phyloP scores from a whole-genome alignment of 768 basidiomycete genomes.

The Kwoniella dejecticola region DNA sequence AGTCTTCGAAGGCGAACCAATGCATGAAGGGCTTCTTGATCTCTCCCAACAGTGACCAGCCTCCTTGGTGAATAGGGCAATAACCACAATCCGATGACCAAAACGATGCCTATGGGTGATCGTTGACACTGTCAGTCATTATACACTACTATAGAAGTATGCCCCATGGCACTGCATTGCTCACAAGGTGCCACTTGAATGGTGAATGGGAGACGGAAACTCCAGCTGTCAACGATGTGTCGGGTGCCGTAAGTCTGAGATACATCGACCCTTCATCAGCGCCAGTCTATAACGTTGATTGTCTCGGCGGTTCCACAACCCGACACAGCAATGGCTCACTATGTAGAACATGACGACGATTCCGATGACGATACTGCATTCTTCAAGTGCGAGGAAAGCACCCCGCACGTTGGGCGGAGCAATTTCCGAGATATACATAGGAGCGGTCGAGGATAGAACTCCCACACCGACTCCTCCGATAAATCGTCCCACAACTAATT shows the following conservation, averaged over 20 bases:
- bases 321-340: too few relatives aligned
- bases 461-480: conserved; percentile 13
- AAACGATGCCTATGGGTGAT: conserved; percentile 1
- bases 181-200: conserved; percentile 24
- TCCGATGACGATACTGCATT: conserved; percentile 27
- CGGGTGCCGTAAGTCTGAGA: conserved; percentile 8
- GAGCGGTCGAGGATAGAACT: background rate
- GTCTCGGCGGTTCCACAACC: too few relatives aligned
- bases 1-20: background rate
- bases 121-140: background rate
- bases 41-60: conserved; percentile 66
- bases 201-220: conserved; percentile 24
- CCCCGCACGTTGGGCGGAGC: conserved; percentile 22
- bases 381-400: conserved; percentile 23
- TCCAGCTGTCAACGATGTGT: conserved; percentile 3
- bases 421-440: conserved; percentile 10
- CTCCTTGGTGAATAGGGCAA: conserved; percentile 75
- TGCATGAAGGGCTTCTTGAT: background rate
- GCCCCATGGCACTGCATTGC: too few relatives aligned
- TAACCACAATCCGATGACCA: conserved; percentile 64
- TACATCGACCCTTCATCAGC: background rate
- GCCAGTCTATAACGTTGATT: too few relatives aligned
- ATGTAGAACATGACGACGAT: conserved; percentile 17
- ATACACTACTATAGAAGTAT: background rate
- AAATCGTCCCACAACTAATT: conserved; percentile 10